phyloP scores from a whole-genome alignment of 2,329 filamentous ascomycete species.

The Fusarium circinatum region DNA sequence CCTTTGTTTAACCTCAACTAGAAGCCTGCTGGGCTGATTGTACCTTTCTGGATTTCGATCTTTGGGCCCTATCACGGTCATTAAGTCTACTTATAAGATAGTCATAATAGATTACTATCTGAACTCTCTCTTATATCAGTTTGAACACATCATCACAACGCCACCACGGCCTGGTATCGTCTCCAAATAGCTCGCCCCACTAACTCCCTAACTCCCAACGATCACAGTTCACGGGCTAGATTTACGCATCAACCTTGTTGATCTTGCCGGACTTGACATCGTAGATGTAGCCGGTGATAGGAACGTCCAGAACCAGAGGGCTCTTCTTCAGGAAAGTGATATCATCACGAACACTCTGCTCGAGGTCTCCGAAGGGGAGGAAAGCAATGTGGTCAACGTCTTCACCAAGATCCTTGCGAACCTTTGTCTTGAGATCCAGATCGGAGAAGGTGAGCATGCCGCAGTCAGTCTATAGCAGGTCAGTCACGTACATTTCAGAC shows the following conservation, averaged over 20 bases:
- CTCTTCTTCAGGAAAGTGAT: conserved; percentile 69
- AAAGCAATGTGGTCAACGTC: conserved; percentile 69
- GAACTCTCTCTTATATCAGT: neutral
- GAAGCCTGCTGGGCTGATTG: neutral
- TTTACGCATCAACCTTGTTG: conserved; percentile 36
- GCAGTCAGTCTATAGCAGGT: conserved; percentile 46
- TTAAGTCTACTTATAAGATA: neutral
- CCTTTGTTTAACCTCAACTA: neutral
- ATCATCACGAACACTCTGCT: conserved; percentile 73
- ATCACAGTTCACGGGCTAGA: neutral
- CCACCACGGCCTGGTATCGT: neutral
- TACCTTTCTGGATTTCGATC: neutral
- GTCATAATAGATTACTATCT: neutral
- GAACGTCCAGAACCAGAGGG: conserved; percentile 69
- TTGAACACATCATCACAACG: neutral
- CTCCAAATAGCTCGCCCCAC: neutral
- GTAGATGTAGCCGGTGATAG: conserved; percentile 79
- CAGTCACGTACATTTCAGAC: fast-evolving
- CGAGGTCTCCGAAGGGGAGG: conserved; percentile 70
- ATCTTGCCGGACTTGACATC: conserved; percentile 77
- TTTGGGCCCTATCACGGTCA: neutral
- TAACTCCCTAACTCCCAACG: neutral
- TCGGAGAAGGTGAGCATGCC: conserved; percentile 75
- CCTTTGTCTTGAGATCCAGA: conserved; percentile 61
- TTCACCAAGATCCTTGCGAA: conserved; percentile 67